Evolutionary conservation across 768 basidiomycete species (phyloP), one percentile per base, ranked within the genome.

Genomic region (Nevesoporus exiguus): DNA sequence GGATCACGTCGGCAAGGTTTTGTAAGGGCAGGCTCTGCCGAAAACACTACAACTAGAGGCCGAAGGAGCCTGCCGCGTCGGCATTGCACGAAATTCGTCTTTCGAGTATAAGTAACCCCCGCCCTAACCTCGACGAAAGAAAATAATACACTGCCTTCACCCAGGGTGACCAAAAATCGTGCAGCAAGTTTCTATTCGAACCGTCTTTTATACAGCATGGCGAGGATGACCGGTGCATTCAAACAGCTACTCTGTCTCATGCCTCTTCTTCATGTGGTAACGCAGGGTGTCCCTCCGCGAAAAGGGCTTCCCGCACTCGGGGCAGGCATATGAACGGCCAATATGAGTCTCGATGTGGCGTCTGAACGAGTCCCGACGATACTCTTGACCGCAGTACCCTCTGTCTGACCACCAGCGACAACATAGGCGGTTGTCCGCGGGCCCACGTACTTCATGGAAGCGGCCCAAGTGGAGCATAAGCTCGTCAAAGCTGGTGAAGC

Each of bases 311-410:
- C 11, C 25, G 14, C 55, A 62, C 3, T 15, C 34, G 0, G 17
- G 5, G 40, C 58, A 64, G 11, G 8, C 0, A 13, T 49, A 42
- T 2, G 29, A 33, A 10, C 0, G 5, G 0, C 46, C 9, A 0
- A 53, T 3, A 10, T 66, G 67, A 0, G 9, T 34, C 0, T 13
- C 34, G 0, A 58, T 54, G 24, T 68, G 64, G 0, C 63, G 57
- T 0, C 44, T 40, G 7, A 58, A 36, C 0, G 7, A 34, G 8
- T 56, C 42, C 2, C 65, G 40, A 4, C 58, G 54, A 11, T 6
- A 40, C 1, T 17, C 0, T 0, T 37, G 17, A 3, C 27, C 19
- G n/a, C 63, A 65, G 13, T 0, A 0, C 0, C 24, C 22, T 2
- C 7, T 0, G 0, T 17, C 4, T 0, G 21, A 22, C 24, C 11